Conservation (phyloP, 164 flowering plant genomes). For the Kalanchoe fedtschenkoi region DNA sequence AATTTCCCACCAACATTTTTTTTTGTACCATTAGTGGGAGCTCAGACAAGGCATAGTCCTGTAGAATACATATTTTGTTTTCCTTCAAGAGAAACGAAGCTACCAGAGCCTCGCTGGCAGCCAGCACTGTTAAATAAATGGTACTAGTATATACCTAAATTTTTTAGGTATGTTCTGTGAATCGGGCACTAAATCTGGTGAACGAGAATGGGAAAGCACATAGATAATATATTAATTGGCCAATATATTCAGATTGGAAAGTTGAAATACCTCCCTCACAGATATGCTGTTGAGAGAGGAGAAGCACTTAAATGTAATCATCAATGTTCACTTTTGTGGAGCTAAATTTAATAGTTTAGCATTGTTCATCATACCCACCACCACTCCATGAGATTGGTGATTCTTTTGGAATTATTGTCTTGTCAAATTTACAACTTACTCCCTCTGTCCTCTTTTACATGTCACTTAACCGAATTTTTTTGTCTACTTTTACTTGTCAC, state of each 20-base stretch:
- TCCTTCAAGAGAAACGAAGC: not conserved
- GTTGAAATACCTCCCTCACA: not conserved
- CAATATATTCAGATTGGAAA: not conserved
- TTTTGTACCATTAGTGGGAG: not conserved
- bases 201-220: not conserved
- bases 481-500: too few relatives aligned
- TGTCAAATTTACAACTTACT: too few relatives aligned
- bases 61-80: not conserved
- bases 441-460: too few relatives aligned
- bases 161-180: not conserved
- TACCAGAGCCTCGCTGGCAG: not conserved
- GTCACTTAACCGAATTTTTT: too few relatives aligned
- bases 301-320: conserved; percentile 1
- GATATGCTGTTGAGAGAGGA: not conserved
- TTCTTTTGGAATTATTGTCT: too few relatives aligned
- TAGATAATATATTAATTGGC: not conserved
- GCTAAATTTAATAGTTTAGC: not conserved
- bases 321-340: not conserved
- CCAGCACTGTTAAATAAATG: not conserved
- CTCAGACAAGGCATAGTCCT: not conserved
- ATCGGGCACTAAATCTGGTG: not conserved
- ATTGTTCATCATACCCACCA: not conserved
- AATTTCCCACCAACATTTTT: not conserved
- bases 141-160: not conserved
- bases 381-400: not conserved